Base-by-base conservation (phyloP, 169 alveolate species). In the Plasmodium relictum region DNA sequence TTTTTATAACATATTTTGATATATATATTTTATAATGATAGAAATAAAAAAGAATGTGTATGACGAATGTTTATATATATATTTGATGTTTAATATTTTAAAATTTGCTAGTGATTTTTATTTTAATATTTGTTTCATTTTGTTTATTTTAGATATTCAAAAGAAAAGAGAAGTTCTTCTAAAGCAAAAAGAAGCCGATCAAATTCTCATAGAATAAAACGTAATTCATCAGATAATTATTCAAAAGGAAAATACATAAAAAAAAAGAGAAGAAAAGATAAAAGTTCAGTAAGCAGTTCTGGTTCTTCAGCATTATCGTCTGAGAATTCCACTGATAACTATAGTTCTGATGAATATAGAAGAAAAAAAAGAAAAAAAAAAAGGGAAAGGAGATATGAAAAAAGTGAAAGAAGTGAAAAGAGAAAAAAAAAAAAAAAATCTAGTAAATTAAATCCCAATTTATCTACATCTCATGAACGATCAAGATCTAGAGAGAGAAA, bases 401-500 rank as follows among this genome's bases (percentile, higher is more conserved):
- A 76, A 24, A 50, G 42, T 45, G 54, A 85, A 26, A 50, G 72
- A 16, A 52, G 31, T 54, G 41, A 41, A 10, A 20, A 86, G 42
- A 44, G 78, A 72, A 37, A 70, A 37, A 42, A 91, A 89, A 65
- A 73, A 87, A 42, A 89, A 89, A 65, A 78, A 87, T 37, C 78
- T 16, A 42, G 73, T 74, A 56, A 85, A 42, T 58, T 94, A 22
- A 94, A 94, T 87, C 89, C 78, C 1, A 93, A 93, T 62, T 52
- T 93, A 22, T 93, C 96, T 2, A 92, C 93, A 39, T 89, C 96
- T 50, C 96, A 89, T 76, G 96, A 93, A 18, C 65, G 96, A 56
- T 93, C 96, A 8, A 73, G 96, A 62, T 95, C 96, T 2, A 93
- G 94, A 48, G 96, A 94, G 62, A 68, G 96, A 37, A 70, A 96